Percentiles rank a stretch among this genome's conserved stretches.
Evolutionary conservation across 73 alveolate genomes (phyloP).

Genomic region (Stentor roeselii): DNA sequence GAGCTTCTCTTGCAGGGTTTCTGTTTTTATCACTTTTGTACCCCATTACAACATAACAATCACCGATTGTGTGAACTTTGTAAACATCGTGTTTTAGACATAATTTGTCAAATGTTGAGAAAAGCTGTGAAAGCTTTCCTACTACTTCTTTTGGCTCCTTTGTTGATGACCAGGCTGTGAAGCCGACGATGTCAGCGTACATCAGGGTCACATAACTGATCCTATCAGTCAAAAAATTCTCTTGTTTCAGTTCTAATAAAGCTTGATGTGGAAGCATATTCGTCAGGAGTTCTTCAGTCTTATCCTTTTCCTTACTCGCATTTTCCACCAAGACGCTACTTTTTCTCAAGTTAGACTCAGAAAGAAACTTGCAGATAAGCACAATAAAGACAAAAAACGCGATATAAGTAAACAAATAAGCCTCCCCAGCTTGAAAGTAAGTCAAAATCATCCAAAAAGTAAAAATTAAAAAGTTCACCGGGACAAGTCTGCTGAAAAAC

Average conservation of each 20-base stretch:
- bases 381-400: not conserved
- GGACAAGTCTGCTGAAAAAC: not conserved
- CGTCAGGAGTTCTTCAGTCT: conserved; percentile 57
- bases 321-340: not conserved
- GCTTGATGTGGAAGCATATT: conserved; percentile 58
- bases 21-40: conserved; percentile 66
- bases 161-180: conserved; percentile 68
- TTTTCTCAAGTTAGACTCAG: not conserved
- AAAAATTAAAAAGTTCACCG: not conserved
- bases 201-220: conserved; percentile 87
- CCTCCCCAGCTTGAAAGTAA: not conserved
- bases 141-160: conserved; percentile 92
- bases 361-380: not conserved
- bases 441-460: not conserved
- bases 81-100: conserved; percentile 78
- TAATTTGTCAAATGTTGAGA: conserved; percentile 89
- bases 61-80: conserved; percentile 72
- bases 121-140: conserved; percentile 79
- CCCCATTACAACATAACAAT: conserved; percentile 79
- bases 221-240: conserved; percentile 65
- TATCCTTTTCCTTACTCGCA: conserved; percentile 43
- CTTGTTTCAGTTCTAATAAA: conserved; percentile 53
- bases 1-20: conserved; percentile 61
- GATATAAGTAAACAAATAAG: not conserved
- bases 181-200: conserved; percentile 88